Percentiles rank a stretch among this genome's conserved stretches.
Evolutionary conservation across 768 basidiomycete species (phyloP).

Genomic region (Russula emetica): DNA sequence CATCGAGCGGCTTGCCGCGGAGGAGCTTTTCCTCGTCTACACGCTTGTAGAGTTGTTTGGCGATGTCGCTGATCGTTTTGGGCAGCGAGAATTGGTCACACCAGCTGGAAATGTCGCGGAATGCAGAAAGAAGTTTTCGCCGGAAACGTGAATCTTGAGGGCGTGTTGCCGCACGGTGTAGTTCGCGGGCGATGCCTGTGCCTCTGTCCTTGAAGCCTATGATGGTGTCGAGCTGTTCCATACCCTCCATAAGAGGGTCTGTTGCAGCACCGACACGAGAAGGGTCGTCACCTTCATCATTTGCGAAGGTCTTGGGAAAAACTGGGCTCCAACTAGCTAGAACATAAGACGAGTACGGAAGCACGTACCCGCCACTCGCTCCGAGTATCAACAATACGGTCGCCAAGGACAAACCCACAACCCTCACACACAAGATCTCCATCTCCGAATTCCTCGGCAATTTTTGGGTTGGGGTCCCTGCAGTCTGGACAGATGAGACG

Average conservation of each 20-base stretch:
- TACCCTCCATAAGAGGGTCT: conserved; percentile 91
- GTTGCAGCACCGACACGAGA: conserved; percentile 98
- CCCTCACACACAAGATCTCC: conserved; percentile 95
- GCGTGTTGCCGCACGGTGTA: conserved; percentile 88
- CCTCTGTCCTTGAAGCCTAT: conserved; percentile 96
- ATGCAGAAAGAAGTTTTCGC: conserved; percentile 81
- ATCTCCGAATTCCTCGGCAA: conserved; percentile 95
- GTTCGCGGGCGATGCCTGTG: conserved; percentile 83
- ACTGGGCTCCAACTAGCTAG: conserved; percentile 25
- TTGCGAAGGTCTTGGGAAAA: conserved; percentile 82
- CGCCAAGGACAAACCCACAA: conserved; percentile 93
- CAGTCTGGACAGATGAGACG: conserved; percentile 95
- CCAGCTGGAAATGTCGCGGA: conserved; percentile 88
- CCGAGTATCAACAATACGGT: conserved; percentile 93
- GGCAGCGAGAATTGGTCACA: conserved; percentile 95
- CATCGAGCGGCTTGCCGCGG: conserved; percentile 86
- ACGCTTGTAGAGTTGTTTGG: conserved; percentile 95
- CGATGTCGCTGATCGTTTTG: conserved; percentile 90
- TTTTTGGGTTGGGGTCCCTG: conserved; percentile 86
- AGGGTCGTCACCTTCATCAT: conserved; percentile 98
- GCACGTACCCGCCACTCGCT: conserved; percentile 93
- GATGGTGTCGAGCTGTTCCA: conserved; percentile 90
- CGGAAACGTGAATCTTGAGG: conserved; percentile 75
- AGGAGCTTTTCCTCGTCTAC: conserved; percentile 93
- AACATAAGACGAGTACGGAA: conserved; percentile 21